A percentile compares a stretch with the other conserved stretches of the same genome.
phyloP scores from a whole-genome alignment of 352 stramenopile species.

The Globisporangium recalcitrans region DNA sequence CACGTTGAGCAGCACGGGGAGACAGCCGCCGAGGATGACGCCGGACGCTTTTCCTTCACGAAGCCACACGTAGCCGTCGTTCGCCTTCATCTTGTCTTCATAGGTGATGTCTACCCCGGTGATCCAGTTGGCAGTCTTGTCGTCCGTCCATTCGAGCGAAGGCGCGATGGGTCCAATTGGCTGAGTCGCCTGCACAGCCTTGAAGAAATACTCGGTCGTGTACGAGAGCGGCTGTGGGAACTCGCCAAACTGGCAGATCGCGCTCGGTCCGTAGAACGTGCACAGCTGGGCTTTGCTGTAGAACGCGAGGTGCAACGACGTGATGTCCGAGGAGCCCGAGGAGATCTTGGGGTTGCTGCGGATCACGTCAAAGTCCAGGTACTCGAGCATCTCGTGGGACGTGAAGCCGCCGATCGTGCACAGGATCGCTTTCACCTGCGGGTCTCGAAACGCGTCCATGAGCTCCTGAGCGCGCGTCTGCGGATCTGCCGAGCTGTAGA shows the following conservation, averaged over 20 bases:
- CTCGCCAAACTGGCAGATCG: slow-evolving; percentile 52
- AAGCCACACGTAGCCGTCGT: slow-evolving; percentile 42
- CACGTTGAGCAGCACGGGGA: slow-evolving; percentile 52
- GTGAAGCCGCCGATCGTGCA: slow-evolving; percentile 57
- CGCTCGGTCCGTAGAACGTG: slow-evolving; percentile 58
- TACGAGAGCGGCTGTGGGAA: slow-evolving; percentile 44
- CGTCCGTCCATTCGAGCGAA: slow-evolving; percentile 50
- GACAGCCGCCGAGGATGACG: slow-evolving; percentile 43
- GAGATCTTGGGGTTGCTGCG: slow-evolving; percentile 46
- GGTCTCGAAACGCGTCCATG: slow-evolving; percentile 49
- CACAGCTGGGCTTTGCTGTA: slow-evolving; percentile 34
- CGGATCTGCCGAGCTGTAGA: slow-evolving; percentile 48
- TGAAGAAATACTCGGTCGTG: slow-evolving; percentile 39
- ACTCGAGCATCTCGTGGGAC: slow-evolving; percentile 55
- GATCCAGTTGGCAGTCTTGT: slow-evolving; percentile 64
- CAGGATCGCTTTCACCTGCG: slow-evolving; percentile 34
- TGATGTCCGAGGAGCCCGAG: slow-evolving; percentile 57
- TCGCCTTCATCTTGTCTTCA: slow-evolving; percentile 34
- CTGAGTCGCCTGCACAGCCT: slow-evolving; percentile 16
- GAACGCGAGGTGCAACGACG: slow-evolving; percentile 53
- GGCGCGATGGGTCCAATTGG: slow-evolving; percentile 29
- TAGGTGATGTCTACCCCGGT: slow-evolving; percentile 37
- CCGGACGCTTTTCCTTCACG: slow-evolving; percentile 27
- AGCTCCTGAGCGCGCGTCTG: slow-evolving; percentile 36
- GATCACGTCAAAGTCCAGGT: slow-evolving; percentile 50